Conservation (phyloP, 192 early-diverging fungal species). For the Endogone sp. region DNA sequence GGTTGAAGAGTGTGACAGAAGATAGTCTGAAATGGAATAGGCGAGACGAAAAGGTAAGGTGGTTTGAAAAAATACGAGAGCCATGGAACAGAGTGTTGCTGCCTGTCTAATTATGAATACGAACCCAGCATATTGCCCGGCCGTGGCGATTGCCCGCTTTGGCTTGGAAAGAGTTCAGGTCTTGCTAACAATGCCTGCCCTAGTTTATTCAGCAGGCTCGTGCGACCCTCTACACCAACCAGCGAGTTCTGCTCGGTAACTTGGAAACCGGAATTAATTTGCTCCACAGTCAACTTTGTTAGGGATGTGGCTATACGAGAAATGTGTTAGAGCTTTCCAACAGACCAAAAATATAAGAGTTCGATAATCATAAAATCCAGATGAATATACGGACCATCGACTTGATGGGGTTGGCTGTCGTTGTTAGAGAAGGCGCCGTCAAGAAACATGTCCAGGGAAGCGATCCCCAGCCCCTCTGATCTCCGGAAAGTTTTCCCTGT, state of each 20-base stretch:
- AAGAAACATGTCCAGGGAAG: slow-evolving; percentile 81
- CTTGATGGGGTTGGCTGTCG: slow-evolving; percentile 52
- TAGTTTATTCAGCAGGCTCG: slow-evolving; percentile 61
- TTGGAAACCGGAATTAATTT: slow-evolving; percentile 69
- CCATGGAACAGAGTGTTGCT: not conserved
- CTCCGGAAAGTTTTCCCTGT: slow-evolving; percentile 48
- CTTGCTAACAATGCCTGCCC: slow-evolving; percentile 49
- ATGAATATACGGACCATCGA: slow-evolving; percentile 54
- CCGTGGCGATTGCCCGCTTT: slow-evolving; percentile 42
- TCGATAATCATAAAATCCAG: not conserved
- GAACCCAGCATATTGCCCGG: slow-evolving; percentile 79
- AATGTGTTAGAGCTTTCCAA: too few relatives aligned
- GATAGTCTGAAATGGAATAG: slow-evolving; percentile 45
- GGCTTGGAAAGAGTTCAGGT: slow-evolving; percentile 53
- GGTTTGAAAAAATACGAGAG: too few relatives aligned
- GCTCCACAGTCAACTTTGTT: slow-evolving; percentile 40
- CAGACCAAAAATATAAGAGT: too few relatives aligned
- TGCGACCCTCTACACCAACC: slow-evolving; percentile 76
- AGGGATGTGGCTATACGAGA: slow-evolving; percentile 44
- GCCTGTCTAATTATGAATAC: not conserved
- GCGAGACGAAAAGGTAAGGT: too few relatives aligned
- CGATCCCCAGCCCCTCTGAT: slow-evolving; percentile 86
- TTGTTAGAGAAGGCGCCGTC: slow-evolving; percentile 70
- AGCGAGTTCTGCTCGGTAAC: slow-evolving; percentile 74
- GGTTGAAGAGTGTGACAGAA: slow-evolving; percentile 58